Conservation (phyloP, 768 basidiomycete genomes). For the Galerina sulciceps region DNA sequence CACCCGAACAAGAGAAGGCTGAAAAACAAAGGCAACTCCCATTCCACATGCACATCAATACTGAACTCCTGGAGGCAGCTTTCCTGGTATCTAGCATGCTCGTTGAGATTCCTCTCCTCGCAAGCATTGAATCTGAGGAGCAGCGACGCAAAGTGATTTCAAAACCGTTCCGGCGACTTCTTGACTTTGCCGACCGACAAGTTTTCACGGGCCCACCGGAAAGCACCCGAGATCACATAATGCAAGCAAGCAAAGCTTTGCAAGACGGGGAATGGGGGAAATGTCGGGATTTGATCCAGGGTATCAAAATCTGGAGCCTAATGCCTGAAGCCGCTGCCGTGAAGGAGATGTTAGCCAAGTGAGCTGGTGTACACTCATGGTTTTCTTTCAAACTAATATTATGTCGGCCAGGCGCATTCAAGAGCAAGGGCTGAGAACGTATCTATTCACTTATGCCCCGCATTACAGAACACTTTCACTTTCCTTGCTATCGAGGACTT, state of each 20-base stretch:
- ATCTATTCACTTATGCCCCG: constrained; percentile 96
- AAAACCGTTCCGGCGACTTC: constrained; percentile 93
- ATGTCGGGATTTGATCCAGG: constrained; percentile 89
- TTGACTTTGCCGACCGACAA: constrained; percentile 97
- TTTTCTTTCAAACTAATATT: constrained; percentile 1
- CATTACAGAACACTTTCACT: constrained; percentile 93
- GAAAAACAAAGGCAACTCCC: constrained; percentile 96
- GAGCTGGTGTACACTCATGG: constrained; percentile 34
- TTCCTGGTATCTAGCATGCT: constrained; percentile 99
- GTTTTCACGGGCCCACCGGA: constrained; percentile 99
- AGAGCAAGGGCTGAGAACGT: constrained; percentile 95
- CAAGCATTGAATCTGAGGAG: constrained; percentile 94
- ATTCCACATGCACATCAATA: constrained; percentile 99
- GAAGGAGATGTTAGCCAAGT: constrained; percentile 96
- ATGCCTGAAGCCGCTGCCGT: constrained; percentile 89
- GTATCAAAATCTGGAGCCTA: constrained; percentile 97
- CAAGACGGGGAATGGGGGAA: constrained; percentile 98
- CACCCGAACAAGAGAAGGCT: constrained; percentile 95
- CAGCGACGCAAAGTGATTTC: constrained; percentile 91
- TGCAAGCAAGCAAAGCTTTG: constrained; percentile 97
- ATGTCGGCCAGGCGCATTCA: constrained; percentile 79
- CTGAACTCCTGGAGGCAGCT: constrained; percentile 94
- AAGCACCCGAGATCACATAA: constrained; percentile 97
- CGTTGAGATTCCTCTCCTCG: constrained; percentile 93
- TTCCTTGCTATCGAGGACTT: constrained; percentile 83